Conservation (phyloP, 257 asterid species). For the Solanum piurae region DNA sequence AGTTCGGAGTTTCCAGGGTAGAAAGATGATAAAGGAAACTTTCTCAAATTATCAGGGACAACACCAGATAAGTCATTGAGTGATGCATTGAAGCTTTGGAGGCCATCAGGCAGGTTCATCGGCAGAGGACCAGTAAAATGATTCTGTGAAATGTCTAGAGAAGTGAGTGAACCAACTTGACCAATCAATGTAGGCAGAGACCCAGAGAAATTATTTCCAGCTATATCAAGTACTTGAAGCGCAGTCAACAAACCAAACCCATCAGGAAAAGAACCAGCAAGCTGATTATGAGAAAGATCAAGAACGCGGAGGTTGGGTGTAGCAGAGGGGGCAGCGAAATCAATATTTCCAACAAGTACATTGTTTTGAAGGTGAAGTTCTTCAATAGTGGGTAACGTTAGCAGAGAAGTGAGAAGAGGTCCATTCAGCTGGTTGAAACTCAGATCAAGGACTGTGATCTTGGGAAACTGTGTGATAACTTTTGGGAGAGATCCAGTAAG, state of each 20-base stretch:
- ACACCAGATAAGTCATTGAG: constrained; percentile 75
- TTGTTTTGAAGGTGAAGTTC: constrained; percentile 76
- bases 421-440: constrained; percentile 80
- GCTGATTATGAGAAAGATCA: constrained; percentile 64
- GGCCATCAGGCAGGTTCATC: constrained; percentile 40
- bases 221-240: constrained; percentile 54
- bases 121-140: constrained; percentile 73
- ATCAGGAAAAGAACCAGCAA: constrained; percentile 53
- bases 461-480: constrained; percentile 52
- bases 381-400: constrained; percentile 51
- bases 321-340: constrained; percentile 28
- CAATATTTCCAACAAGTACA: constrained; percentile 45
- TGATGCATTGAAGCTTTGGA: constrained; percentile 76
- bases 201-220: constrained; percentile 70
- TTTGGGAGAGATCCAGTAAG: constrained; percentile 65
- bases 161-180: constrained; percentile 29
- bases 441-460: constrained; percentile 64
- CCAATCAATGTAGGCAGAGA: constrained; percentile 51
- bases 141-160: constrained; percentile 59
- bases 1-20: constrained; percentile 78
- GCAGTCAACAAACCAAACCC: constrained; percentile 45
- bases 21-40: constrained; percentile 72
- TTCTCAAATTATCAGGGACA: constrained; percentile 83
- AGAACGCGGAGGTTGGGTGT: constrained; percentile 41
- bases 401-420: constrained; percentile 47